A percentile compares a stretch with the other conserved stretches of the same genome.
These are phyloP conservation scores for Aureobasidium lini DNA, from an alignment of 2,329 filamentous ascomycete genomes.

Conservation along the genomic window DNA sequence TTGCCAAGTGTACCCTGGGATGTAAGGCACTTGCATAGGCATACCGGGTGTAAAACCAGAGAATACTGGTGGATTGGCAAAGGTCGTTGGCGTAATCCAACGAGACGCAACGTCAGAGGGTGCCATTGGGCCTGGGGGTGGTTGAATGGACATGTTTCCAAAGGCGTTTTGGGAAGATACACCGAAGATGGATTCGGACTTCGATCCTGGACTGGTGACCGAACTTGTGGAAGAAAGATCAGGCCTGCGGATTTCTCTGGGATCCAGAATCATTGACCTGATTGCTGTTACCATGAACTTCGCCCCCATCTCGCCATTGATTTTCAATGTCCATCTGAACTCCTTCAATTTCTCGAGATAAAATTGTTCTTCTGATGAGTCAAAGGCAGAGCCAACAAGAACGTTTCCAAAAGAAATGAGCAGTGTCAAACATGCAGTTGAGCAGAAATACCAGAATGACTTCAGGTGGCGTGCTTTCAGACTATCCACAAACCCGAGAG, in stretches of 20 bases:
- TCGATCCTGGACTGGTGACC: background rate
- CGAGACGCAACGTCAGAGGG: background rate
- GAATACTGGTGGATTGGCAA: background rate
- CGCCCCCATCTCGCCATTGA: slow-evolving; percentile 35
- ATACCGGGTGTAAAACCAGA: background rate
- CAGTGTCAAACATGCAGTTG: slow-evolving; percentile 36
- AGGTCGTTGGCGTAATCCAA: background rate
- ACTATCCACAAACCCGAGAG: slow-evolving; percentile 39
- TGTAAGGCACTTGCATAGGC: background rate
- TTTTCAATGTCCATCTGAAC: slow-evolving; percentile 35
- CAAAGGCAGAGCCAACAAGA: slow-evolving; percentile 29
- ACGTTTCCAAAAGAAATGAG: slow-evolving; percentile 36
- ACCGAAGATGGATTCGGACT: background rate
- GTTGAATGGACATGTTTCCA: background rate
- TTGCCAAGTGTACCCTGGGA: slow-evolving; percentile 1
- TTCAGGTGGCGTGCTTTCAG: slow-evolving; percentile 39
- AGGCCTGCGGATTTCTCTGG: background rate
- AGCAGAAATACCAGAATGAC: slow-evolving; percentile 42
- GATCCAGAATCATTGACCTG: slow-evolving; percentile 7
- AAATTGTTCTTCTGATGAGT: slow-evolving; percentile 28
- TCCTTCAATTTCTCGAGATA: slow-evolving; percentile 34
- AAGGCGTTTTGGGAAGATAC: background rate
- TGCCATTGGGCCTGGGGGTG: background rate
- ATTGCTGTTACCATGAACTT: slow-evolving; percentile 36
- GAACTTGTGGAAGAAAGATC: background rate